These are phyloP conservation scores for Chamaecyparis obtusa DNA, from an alignment of 75 land plant species.

Conservation along the genomic window DNA sequence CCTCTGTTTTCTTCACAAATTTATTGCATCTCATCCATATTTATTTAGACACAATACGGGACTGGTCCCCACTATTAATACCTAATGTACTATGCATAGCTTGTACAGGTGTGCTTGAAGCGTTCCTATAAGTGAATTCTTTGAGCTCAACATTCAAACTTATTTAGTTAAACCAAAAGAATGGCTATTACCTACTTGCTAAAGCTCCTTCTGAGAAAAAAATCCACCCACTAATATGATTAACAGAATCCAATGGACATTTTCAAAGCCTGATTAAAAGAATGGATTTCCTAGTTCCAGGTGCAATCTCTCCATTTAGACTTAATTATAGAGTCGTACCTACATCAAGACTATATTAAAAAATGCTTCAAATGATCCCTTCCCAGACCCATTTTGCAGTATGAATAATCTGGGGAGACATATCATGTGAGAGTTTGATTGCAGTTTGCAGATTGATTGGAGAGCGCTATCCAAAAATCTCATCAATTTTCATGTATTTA, in stretches of 20 bases:
- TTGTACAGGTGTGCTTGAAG: neutral
- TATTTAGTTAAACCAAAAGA: neutral
- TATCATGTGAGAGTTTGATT: no score
- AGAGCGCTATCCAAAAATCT: neutral
- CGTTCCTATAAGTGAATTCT: neutral
- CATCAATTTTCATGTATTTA: neutral
- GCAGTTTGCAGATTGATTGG: neutral
- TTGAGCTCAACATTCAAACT: neutral
- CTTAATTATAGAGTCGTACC: neutral
- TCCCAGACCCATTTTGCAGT: neutral
- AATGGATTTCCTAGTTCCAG: neutral
- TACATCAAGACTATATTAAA: neutral
- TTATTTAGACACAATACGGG: neutral
- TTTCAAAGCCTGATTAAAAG: neutral
- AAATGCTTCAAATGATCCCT: neutral
- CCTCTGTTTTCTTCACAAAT: neutral
- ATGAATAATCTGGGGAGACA: neutral
- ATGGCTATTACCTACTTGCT: neutral
- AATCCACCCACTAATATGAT: neutral
- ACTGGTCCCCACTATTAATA: neutral
- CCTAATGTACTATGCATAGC: neutral
- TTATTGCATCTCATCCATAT: neutral
- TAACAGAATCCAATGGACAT: neutral
- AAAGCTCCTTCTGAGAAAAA: neutral
- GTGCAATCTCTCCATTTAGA: neutral